These are phyloP conservation scores for Plasmodium inui DNA, from an alignment of 169 alveolate species.

Conservation along the genomic window DNA sequence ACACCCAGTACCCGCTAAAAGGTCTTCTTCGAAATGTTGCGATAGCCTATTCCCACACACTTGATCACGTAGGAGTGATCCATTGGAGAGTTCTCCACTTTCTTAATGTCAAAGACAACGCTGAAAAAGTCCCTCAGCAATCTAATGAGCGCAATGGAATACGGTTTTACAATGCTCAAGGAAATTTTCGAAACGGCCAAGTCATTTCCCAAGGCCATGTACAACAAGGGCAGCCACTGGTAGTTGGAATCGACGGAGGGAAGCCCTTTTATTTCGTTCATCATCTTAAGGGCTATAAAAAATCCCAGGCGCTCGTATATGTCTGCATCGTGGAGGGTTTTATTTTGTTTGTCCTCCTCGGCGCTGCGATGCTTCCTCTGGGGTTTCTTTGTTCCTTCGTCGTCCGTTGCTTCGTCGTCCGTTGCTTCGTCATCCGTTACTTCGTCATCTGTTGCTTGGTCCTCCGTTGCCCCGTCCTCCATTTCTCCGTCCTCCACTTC, in stretches of 20 bases:
- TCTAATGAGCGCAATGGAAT: constrained; percentile 62
- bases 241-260: constrained; percentile 68
- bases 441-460: not conserved
- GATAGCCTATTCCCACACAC: constrained; percentile 74
- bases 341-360: not conserved
- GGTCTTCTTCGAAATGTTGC: constrained; percentile 67
- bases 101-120: constrained; percentile 66
- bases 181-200: constrained; percentile 65
- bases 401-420: constrained; percentile 7
- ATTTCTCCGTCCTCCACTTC: not conserved
- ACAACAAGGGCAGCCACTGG: constrained; percentile 74
- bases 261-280: constrained; percentile 70
- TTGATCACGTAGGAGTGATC: constrained; percentile 63
- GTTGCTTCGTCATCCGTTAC: not conserved
- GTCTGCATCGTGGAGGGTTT: constrained; percentile 33
- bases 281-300: constrained; percentile 54
- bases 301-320: constrained; percentile 74
- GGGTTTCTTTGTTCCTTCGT: not conserved
- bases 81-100: constrained; percentile 59
- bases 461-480: constrained; percentile 6
- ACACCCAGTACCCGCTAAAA: not conserved
- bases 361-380: not conserved
- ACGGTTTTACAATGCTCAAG: constrained; percentile 39
- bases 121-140: constrained; percentile 63
- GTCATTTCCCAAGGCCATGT: constrained; percentile 63